Base-by-base conservation (phyloP, 73 alveolate species). In the Urostyla sp. region DNA sequence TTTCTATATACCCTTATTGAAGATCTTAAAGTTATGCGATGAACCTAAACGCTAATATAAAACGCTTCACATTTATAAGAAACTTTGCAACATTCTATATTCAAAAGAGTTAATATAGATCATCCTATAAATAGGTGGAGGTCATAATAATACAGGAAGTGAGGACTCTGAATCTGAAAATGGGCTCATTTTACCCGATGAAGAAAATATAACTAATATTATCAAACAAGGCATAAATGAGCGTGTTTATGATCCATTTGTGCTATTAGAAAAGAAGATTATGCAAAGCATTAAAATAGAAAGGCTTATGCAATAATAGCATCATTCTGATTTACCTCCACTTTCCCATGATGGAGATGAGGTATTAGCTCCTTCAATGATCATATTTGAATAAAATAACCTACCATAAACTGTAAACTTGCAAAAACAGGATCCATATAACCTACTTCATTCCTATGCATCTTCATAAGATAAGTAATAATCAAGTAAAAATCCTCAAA, bases 1-100 rank as follows among this genome's bases (percentile, higher is more conserved):
- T 50, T 85, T 85, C 67, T 85, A 43, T 75, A 75, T 85, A 20
- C 93, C 93, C 0, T 52, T 72, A 13, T 20, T 53, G 38, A 26
- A 63, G 49, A 46, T 85, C 37, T 34, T 76, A 1, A 67, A 55
- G 26, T 43, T 55, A 7, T 35, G 75, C 46, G 46, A 54, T 13
- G 18, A 16, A 11, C 52, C 23, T 27, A 20, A 32, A 34, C 21
- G 37, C 4, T 11, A 27, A 16, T 53, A 77, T 28, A 10, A 27
- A 55, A 53, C 43, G 27, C 49, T 44, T 11, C 7, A 16, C 35
- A 46, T 43, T 27, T 44, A 34, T 49, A 20, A 61, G 72, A 24
- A 46, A 40, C 44, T 84, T 20, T 46, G 45, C 0, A 52, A 79
- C 15, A 1, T 36, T 0, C 27, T 32, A 18, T 69, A 27, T 44